Percentiles rank a stretch among this genome's conserved stretches.
Conservation (phyloP, 2,329 filamentous ascomycete genomes). For the Alternaria arborescens region DNA sequence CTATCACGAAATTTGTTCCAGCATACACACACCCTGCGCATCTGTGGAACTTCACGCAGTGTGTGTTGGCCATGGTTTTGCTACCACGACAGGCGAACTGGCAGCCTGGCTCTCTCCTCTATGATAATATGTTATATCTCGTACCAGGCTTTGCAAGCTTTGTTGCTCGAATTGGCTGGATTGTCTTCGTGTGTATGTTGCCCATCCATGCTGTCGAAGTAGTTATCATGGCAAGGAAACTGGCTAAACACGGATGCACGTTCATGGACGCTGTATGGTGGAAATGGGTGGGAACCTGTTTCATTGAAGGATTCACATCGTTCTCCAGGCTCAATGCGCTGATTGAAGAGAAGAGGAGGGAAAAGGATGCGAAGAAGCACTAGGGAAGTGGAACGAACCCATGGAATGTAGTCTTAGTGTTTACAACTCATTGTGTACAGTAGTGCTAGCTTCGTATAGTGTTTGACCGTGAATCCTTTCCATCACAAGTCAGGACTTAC, state of each 20-base stretch:
- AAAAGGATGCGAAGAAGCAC: conserved; percentile 48
- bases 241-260: conserved; percentile 63
- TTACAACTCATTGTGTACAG: too few relatives aligned
- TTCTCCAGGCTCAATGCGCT: conserved; percentile 52
- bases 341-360: conserved; percentile 38
- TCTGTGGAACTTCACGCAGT: conserved; percentile 61
- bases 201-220: conserved; percentile 72
- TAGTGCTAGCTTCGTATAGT: too few relatives aligned
- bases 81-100: conserved; percentile 44
- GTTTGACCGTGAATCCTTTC: too few relatives aligned
- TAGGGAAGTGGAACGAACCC: conserved; percentile 8
- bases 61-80: conserved; percentile 41
- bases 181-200: conserved; percentile 67
- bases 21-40: conserved; percentile 59
- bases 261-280: conserved; percentile 60
- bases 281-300: conserved; percentile 61
- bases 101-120: conserved; percentile 44
- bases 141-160: conserved; percentile 65
- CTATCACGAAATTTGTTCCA: conserved; percentile 61
- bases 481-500: too few relatives aligned
- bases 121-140: conserved; percentile 55
- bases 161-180: conserved; percentile 67
- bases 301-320: conserved; percentile 63
- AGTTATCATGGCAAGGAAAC: conserved; percentile 56
- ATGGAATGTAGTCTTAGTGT: neutral